Conservation (phyloP, 2,329 filamentous ascomycete genomes). For the Ophiostoma perfectum region DNA sequence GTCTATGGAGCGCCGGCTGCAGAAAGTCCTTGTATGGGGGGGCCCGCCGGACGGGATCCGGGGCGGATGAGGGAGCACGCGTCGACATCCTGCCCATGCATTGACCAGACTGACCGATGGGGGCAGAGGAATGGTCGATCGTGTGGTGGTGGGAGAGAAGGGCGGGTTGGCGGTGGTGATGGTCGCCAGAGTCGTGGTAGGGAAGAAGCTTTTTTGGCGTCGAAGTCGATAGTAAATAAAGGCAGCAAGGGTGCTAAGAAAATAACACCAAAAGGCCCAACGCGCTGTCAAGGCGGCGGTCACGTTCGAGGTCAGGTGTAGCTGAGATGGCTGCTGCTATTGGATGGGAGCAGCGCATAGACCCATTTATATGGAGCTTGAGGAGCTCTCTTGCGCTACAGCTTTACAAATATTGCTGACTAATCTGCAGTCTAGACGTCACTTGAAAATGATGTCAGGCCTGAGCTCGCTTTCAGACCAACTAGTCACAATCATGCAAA, state of each 20-base stretch:
- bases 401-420: not conserved
- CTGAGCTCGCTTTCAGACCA: not conserved
- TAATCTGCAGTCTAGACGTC: not conserved
- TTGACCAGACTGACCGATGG: slow-evolving; percentile 33
- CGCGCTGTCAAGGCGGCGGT: slow-evolving; percentile 18
- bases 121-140: not conserved
- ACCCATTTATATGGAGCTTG: not conserved
- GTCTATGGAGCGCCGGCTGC: slow-evolving; percentile 78
- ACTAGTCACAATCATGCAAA: not conserved
- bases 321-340: not conserved
- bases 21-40: slow-evolving; percentile 77
- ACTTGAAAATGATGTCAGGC: not conserved
- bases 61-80: slow-evolving; percentile 19
- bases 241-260: slow-evolving; percentile 6
- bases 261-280: slow-evolving; percentile 17
- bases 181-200: slow-evolving; percentile 1
- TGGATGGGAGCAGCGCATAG: not conserved
- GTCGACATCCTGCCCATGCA: slow-evolving; percentile 44
- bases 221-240: slow-evolving; percentile 22
- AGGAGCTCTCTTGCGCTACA: not conserved
- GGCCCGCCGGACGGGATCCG: slow-evolving; percentile 47
- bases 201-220: slow-evolving; percentile 17
- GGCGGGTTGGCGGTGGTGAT: not conserved
- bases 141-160: not conserved
- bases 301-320: slow-evolving; percentile 16